Evolutionary conservation across 2,329 filamentous ascomycete species (phyloP).

Genomic region (Colletotrichum euphorbiae): DNA sequence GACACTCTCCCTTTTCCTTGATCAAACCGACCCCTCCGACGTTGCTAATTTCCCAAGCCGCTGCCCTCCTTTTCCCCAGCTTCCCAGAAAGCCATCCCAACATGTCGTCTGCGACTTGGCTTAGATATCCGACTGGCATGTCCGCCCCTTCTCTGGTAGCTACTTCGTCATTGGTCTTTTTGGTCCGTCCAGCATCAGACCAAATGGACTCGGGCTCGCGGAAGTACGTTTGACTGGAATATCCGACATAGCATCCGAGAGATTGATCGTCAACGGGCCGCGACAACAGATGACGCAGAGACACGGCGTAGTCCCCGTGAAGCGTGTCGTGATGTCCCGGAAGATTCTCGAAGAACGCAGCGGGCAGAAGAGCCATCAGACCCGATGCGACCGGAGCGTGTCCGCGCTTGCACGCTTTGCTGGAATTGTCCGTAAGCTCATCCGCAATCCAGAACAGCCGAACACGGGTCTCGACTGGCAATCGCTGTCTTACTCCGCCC

Average conservation of each 20-base stretch:
- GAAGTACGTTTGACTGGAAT: not conserved
- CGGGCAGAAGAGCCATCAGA: not conserved
- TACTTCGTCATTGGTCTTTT: not conserved
- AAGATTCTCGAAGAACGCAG: not conserved
- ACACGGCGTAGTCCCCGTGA: not conserved
- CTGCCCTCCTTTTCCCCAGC: not conserved
- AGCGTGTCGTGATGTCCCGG: not conserved
- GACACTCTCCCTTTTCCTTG: no score
- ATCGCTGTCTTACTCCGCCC: not conserved
- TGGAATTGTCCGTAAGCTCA: not conserved
- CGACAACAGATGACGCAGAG: not conserved
- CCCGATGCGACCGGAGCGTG: not conserved
- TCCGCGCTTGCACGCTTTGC: not conserved
- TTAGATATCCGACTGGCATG: conserved; percentile 7
- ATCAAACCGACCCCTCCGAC: no score
- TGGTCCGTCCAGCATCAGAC: not conserved
- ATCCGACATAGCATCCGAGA: not conserved
- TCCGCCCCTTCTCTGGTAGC: not conserved
- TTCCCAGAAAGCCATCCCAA: not conserved
- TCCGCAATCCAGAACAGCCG: not conserved
- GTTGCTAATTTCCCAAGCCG: no score
- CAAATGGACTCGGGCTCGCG: not conserved
- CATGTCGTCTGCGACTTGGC: not conserved
- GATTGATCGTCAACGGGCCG: not conserved
- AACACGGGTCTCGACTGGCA: not conserved